A percentile compares a stretch with the other conserved stretches of the same genome.
phyloP scores from a whole-genome alignment of 2,329 filamentous ascomycete genomes.

The Diplodia seriata region DNA sequence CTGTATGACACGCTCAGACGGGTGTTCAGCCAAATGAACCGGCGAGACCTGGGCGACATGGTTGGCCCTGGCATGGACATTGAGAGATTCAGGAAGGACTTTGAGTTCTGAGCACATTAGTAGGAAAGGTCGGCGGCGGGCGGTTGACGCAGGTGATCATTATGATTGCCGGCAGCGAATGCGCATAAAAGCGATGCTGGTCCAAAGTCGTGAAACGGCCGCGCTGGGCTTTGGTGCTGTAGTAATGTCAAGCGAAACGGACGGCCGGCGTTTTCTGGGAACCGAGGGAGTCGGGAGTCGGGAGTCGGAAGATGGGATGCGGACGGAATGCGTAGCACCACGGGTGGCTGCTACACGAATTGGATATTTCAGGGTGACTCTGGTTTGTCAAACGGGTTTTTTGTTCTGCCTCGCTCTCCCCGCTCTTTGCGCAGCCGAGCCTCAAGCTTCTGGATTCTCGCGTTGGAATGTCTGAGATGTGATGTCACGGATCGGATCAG shows the following conservation, averaged over 20 bases:
- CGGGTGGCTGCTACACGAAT: neutral
- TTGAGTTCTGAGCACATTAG: slow-evolving; percentile 73
- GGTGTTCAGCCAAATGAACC: slow-evolving; percentile 96
- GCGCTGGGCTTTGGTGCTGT: neutral
- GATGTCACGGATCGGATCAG: slow-evolving; percentile 12
- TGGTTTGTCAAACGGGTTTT: neutral
- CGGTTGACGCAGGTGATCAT: neutral
- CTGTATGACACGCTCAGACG: slow-evolving; percentile 91
- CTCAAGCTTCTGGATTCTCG: neutral
- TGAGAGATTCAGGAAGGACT: slow-evolving; percentile 84
- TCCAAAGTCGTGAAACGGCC: slow-evolving; percentile 15
- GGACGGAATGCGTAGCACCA: neutral
- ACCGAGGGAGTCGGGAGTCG: neutral
- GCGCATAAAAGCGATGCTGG: neutral
- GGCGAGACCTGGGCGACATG: slow-evolving; percentile 84
- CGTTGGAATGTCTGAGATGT: slow-evolving; percentile 1
- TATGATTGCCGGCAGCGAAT: neutral
- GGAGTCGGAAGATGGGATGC: neutral
- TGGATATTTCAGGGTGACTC: slow-evolving; percentile 1
- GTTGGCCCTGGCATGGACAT: slow-evolving; percentile 92
- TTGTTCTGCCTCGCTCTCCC: neutral
- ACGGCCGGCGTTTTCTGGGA: neutral
- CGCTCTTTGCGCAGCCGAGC: neutral
- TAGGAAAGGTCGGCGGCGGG: neutral
- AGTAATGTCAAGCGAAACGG: slow-evolving; percentile 12